phyloP scores from a whole-genome alignment of 306 rosid genomes.

The Begonia fuchsioides region DNA sequence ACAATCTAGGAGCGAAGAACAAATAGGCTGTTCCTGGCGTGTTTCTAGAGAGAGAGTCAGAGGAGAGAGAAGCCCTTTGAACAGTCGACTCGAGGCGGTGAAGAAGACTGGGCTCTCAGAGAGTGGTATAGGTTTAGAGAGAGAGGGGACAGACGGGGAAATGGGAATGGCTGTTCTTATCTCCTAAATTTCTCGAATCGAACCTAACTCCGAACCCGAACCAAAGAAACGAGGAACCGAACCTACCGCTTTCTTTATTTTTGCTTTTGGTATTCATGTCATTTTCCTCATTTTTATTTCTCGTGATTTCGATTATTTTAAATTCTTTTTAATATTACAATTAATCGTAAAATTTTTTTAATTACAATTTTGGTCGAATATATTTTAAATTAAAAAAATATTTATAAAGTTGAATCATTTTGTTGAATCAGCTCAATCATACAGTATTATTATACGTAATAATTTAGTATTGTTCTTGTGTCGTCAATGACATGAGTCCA shows the following conservation, averaged over 20 bases:
- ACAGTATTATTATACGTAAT: too few relatives aligned
- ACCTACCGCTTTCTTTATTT: constrained; percentile 62
- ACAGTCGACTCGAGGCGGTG: constrained; percentile 32
- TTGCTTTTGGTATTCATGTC: too few relatives aligned
- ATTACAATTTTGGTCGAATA: too few relatives aligned
- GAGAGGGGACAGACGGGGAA: constrained; percentile 8
- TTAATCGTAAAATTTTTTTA: too few relatives aligned
- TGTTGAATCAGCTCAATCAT: too few relatives aligned
- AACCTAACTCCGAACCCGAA: constrained; percentile 16
- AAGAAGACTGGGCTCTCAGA: constrained; percentile 43
- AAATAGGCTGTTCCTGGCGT: background rate
- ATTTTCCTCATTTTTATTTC: too few relatives aligned
- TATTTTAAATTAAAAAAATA: too few relatives aligned
- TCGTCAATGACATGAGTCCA: too few relatives aligned
- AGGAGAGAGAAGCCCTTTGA: background rate
- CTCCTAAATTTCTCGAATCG: constrained; percentile 56
- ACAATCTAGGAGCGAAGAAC: constrained; percentile 1
- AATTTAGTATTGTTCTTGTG: too few relatives aligned
- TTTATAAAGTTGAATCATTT: too few relatives aligned
- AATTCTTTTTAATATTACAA: too few relatives aligned
- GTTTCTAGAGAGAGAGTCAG: background rate
- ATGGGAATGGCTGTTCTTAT: constrained; percentile 50
- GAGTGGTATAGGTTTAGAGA: constrained; percentile 34
- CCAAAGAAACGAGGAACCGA: constrained; percentile 28
- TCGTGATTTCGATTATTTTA: too few relatives aligned